These are phyloP conservation scores for Fistulinella prunicolor DNA, from an alignment of 768 basidiomycete genomes.

Conservation along the genomic window DNA sequence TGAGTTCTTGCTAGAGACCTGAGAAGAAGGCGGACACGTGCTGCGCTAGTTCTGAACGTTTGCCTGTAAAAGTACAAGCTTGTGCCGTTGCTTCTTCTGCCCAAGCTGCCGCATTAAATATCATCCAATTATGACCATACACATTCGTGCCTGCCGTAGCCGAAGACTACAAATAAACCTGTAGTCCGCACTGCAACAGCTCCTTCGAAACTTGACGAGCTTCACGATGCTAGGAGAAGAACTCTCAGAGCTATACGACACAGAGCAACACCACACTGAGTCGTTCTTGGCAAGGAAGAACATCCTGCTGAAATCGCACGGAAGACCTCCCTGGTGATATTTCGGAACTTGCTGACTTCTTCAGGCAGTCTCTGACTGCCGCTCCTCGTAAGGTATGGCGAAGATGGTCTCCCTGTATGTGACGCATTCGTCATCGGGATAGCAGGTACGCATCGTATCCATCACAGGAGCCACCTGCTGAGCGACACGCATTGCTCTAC, in stretches of 20 bases:
- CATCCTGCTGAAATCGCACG: conserved; percentile 77
- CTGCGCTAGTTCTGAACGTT: neutral
- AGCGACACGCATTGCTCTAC: neutral
- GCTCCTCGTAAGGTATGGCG: conserved; percentile 59
- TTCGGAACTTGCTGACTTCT: conserved; percentile 7
- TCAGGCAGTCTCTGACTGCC: conserved; percentile 11
- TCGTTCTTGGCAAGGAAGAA: conserved; percentile 53
- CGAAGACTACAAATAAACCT: conserved; percentile 32
- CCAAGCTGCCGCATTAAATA: neutral
- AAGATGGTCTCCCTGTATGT: conserved; percentile 63
- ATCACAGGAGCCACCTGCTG: neutral
- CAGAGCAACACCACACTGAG: conserved; percentile 16
- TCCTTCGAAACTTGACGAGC: neutral
- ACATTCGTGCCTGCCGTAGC: conserved; percentile 17
- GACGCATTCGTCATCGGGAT: conserved; percentile 85
- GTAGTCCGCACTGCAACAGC: conserved; percentile 1
- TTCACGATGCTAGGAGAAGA: conserved; percentile 30
- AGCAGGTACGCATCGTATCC: conserved; percentile 53
- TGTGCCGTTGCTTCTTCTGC: conserved; percentile 1
- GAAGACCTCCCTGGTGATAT: conserved; percentile 76
- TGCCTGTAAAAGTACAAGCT: neutral
- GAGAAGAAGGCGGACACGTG: neutral
- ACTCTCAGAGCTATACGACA: conserved; percentile 17
- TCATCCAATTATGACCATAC: conserved; percentile 2
- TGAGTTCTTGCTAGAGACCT: conserved; percentile 38